Base-by-base conservation (phyloP, 176 grass and related monocot genomes). In the Oryza punctata region DNA sequence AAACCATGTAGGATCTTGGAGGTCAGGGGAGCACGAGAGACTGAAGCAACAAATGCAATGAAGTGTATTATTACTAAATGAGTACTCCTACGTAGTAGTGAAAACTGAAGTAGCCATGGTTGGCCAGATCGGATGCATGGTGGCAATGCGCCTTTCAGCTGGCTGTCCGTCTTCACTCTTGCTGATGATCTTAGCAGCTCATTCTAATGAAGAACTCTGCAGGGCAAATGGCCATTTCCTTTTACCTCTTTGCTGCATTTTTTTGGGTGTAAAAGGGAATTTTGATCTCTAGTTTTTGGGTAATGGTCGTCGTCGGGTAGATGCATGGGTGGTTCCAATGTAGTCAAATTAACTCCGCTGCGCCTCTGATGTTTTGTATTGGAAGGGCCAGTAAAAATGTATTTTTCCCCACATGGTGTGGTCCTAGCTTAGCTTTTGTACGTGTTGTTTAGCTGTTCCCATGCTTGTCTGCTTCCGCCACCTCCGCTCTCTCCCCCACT, bases 311-410 rank as follows among this genome's bases (percentile, higher is more conserved):
- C 50, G 45, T 21, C 14, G 29, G 67, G 67, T 75, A 32, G 71
- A 69, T n/a, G n/a, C n/a, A n/a, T 61, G 12, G 71, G 57, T 68
- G 78, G 69, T 45, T 76, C 41, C n/a, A 43, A 23, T 71, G 81
- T 77, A 73, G 68, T 75, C 59, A 80, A 79, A 80, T 91, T 89
- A 77, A 82, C 64, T 73, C 73, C 46, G 65, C 15, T 61, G 64
- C 80, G 72, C 33, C 73, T 63, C 82, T 88, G 59, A 63, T 84
- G 80, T 87, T 92, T 86, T 87, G 74, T 77, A 63, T 72, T 68
- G 47, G 77, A 80, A 67, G 69, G 81, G 73, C 64, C 81, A 78
- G 89, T 88, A 81, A 81, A 91, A 93, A 88, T 91, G 91, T 85
- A 90, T 81, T 63, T 67, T 41, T 10, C 9, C 27, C 30, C 80